Evolutionary conservation across 2,329 filamentous ascomycete species (phyloP).

Genomic region (Colletotrichum zoysiae): DNA sequence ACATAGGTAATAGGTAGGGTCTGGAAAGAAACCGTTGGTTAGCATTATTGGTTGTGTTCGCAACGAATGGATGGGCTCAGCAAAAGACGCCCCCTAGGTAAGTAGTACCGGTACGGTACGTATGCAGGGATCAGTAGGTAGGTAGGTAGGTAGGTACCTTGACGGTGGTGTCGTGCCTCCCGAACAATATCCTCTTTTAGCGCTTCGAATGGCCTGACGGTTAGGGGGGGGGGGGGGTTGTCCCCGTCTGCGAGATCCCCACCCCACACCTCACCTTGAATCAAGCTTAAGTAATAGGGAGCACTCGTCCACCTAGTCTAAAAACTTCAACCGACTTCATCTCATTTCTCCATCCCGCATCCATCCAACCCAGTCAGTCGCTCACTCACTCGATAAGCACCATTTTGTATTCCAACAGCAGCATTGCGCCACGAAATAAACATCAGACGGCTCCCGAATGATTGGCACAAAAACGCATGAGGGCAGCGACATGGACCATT

Average conservation of each 20-base stretch:
- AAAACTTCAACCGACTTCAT: slow-evolving; percentile 5
- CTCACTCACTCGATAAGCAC: not conserved
- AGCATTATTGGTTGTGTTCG: not conserved
- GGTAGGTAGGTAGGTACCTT: too few species aligned
- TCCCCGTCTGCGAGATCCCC: not conserved
- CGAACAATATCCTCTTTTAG: slow-evolving; percentile 15
- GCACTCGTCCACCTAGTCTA: not conserved
- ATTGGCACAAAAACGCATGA: not conserved
- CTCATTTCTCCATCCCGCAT: not conserved
- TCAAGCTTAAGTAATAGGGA: slow-evolving; percentile 10
- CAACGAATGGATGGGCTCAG: not conserved
- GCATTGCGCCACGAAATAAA: not conserved
- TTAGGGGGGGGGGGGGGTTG: not conserved
- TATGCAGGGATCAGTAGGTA: not conserved
- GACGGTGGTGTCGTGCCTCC: not conserved
- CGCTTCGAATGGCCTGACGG: slow-evolving; percentile 24
- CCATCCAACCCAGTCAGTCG: not conserved
- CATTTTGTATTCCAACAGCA: not conserved
- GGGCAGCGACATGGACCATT: slow-evolving; percentile 19
- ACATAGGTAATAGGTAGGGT: too few species aligned
- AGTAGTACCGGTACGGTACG: too few species aligned
- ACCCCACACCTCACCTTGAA: slow-evolving; percentile 14
- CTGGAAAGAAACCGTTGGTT: not conserved
- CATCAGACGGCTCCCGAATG: not conserved
- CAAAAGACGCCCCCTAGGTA: not conserved